These are phyloP conservation scores for Podila epicladia DNA, from an alignment of 192 early-diverging fungal species.

Conservation along the genomic window DNA sequence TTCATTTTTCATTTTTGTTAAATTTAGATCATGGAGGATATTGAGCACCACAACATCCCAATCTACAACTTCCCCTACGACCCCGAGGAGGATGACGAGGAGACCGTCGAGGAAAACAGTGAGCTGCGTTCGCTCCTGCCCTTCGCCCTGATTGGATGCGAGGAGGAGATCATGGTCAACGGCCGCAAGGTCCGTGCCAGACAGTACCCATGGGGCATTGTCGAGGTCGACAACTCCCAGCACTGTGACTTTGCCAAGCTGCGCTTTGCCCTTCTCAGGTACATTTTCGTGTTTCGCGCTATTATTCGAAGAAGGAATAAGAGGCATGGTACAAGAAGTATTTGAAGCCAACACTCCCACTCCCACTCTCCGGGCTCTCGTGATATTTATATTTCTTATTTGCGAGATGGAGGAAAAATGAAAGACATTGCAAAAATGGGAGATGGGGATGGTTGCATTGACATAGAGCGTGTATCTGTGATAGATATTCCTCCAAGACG, in stretches of 20 bases:
- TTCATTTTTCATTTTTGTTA: not conserved
- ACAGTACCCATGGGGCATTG: slow-evolving; percentile 95
- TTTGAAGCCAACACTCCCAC: too few species aligned
- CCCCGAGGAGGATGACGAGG: slow-evolving; percentile 98
- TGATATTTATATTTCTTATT: not conserved
- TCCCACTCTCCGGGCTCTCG: too few species aligned
- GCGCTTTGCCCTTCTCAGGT: slow-evolving; percentile 88
- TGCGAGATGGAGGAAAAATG: slow-evolving; percentile 2
- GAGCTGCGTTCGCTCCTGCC: slow-evolving; percentile 92
- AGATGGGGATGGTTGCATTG: not conserved
- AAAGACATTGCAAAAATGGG: not conserved
- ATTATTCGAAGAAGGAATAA: not conserved
- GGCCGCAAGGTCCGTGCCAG: slow-evolving; percentile 93
- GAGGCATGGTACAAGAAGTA: too few species aligned
- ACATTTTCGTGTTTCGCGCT: slow-evolving; percentile 10
- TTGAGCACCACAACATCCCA: slow-evolving; percentile 93
- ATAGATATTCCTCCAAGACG: not conserved
- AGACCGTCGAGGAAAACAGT: slow-evolving; percentile 97
- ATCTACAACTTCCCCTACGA: slow-evolving; percentile 98
- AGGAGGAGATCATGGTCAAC: slow-evolving; percentile 85
- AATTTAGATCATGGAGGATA: slow-evolving; percentile 92
- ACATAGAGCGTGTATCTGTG: slow-evolving; percentile 3
- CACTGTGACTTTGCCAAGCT: slow-evolving; percentile 98
- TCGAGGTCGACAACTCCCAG: slow-evolving; percentile 96
- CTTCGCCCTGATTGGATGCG: slow-evolving; percentile 96